Conservation (phyloP, 805 yeast species). For the Candida stauntonica region DNA sequence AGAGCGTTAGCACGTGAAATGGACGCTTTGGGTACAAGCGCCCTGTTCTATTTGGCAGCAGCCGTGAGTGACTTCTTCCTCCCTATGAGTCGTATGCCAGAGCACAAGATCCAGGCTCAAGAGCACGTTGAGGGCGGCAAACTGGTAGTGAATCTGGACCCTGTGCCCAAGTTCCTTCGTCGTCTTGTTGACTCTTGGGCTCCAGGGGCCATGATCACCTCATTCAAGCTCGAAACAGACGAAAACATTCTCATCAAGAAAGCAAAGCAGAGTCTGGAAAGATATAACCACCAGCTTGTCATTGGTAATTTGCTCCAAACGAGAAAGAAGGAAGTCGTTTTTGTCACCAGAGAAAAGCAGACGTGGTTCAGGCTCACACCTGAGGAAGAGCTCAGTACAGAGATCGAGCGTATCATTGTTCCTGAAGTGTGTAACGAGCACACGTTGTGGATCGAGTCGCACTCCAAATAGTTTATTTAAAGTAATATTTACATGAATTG, state of each 20-base stretch:
- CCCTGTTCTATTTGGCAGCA: conserved; percentile 87
- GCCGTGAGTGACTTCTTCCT: conserved; percentile 96
- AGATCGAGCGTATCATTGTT: conserved; percentile 75
- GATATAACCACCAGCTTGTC: conserved; percentile 90
- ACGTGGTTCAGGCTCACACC: conserved; percentile 52
- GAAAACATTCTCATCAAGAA: conserved; percentile 61
- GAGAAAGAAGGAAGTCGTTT: conserved; percentile 82
- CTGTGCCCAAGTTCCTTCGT: conserved; percentile 90
- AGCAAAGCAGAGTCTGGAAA: conserved; percentile 70
- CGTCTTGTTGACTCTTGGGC: conserved; percentile 93
- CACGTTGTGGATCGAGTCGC: conserved; percentile 48
- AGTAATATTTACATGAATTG: conserved; percentile 41
- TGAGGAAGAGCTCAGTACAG: conserved; percentile 38
- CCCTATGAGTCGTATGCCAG: conserved; percentile 80
- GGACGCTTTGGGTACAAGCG: conserved; percentile 48
- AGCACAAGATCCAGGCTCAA: conserved; percentile 90
- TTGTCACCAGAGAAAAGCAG: conserved; percentile 47
- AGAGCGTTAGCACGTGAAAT: conserved; percentile 59
- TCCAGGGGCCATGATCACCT: conserved; percentile 88
- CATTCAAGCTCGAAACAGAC: conserved; percentile 94
- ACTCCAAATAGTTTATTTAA: conserved; percentile 1
- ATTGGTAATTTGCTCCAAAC: conserved; percentile 91
- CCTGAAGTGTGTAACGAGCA: conserved; percentile 73
- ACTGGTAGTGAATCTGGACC: conserved; percentile 80
- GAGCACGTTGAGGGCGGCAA: conserved; percentile 56